Evolutionary conservation across 176 grass and related monocot species (phyloP).

Genomic region (Triticum dicoccoides): DNA sequence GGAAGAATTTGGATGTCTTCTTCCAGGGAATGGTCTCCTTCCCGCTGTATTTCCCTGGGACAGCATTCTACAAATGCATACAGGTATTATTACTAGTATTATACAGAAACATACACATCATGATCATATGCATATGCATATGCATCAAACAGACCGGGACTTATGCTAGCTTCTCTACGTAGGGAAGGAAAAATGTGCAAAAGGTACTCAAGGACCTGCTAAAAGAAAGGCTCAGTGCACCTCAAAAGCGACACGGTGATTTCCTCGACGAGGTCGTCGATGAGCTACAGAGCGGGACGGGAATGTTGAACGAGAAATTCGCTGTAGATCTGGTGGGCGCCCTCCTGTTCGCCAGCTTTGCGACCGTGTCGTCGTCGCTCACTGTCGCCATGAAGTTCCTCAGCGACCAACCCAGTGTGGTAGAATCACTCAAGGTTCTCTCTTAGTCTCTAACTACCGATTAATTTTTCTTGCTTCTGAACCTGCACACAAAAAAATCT

Average conservation of each 20-base stretch:
- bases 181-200: constrained; percentile 8
- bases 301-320: background rate
- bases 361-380: background rate
- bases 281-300: background rate
- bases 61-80: constrained; percentile 28
- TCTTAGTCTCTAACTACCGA: no score
- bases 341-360: background rate
- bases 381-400: background rate
- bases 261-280: background rate
- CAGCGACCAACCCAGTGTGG: background rate
- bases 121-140: no score
- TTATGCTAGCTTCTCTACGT: background rate
- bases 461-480: background rate
- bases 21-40: background rate
- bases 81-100: background rate
- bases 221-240: background rate
- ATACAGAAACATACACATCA: no score
- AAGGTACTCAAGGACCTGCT: background rate
- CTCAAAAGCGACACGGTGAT: background rate
- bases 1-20: background rate
- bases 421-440: background rate
- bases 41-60: constrained; percentile 7
- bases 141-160: background rate
- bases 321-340: background rate
- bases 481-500: no score